These are phyloP conservation scores for Luffa acutangula DNA, from an alignment of 306 rosid genomes.

Conservation along the genomic window DNA sequence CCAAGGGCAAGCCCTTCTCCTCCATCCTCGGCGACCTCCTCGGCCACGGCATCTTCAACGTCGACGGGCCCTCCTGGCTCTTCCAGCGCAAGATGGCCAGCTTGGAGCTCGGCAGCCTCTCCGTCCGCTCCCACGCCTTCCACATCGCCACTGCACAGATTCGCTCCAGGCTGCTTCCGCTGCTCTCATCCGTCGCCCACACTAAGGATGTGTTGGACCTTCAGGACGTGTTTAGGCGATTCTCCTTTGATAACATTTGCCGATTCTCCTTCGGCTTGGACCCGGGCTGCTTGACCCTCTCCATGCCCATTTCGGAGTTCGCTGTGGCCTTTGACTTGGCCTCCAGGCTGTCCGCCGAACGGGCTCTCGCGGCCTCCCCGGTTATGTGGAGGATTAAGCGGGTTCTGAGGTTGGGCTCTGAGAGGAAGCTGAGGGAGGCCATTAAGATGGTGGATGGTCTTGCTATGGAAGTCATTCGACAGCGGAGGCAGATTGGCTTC, in stretches of 20 bases:
- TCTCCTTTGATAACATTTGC: conserved; percentile 71
- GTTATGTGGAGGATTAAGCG: conserved; percentile 54
- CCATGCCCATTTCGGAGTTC: conserved; percentile 35
- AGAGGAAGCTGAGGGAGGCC: conserved; percentile 41
- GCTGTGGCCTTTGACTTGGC: conserved; percentile 50
- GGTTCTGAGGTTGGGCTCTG: conserved; percentile 35
- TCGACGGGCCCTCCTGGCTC: conserved; percentile 57
- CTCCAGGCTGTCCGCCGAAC: conserved; percentile 49
- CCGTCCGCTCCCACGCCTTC: conserved; percentile 51
- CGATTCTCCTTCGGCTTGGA: conserved; percentile 70
- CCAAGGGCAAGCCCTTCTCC: conserved; percentile 69
- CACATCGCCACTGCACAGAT: conserved; percentile 37
- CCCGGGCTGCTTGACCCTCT: conserved; percentile 48
- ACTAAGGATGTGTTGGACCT: conserved; percentile 24
- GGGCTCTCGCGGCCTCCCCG: conserved; percentile 54
- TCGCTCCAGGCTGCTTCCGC: conserved; percentile 34
- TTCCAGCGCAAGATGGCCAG: conserved; percentile 86
- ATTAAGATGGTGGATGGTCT: conserved; percentile 28
- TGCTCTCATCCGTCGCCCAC: conserved; percentile 10
- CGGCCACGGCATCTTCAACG: conserved; percentile 77
- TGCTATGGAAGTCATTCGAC: conserved; percentile 31
- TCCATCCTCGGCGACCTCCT: conserved; percentile 70
- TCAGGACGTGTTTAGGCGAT: conserved; percentile 60
- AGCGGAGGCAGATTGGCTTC: conserved; percentile 25
- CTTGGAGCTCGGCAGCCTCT: conserved; percentile 51